Conservation (phyloP, 2,329 filamentous ascomycete species). For the Helotiales sp. region DNA sequence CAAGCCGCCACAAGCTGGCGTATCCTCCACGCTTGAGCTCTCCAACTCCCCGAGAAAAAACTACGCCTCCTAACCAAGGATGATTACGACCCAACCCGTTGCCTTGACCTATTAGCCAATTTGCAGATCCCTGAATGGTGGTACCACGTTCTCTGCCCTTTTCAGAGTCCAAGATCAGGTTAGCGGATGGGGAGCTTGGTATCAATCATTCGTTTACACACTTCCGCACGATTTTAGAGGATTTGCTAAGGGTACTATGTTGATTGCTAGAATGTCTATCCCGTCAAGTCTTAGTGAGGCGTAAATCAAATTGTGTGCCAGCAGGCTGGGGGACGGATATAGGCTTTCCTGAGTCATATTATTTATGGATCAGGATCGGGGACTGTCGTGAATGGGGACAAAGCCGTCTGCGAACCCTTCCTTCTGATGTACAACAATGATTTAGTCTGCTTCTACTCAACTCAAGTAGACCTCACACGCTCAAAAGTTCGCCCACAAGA, state of each 20-base stretch:
- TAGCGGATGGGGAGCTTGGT: slow-evolving; percentile 62
- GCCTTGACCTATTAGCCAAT: slow-evolving; percentile 54
- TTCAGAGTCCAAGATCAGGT: slow-evolving; percentile 64
- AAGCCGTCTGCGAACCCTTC: slow-evolving; percentile 74
- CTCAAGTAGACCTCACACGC: slow-evolving; percentile 68
- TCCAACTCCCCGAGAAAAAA: slow-evolving; percentile 40
- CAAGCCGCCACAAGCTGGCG: neutral
- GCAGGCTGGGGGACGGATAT: slow-evolving; percentile 60
- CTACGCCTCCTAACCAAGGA: slow-evolving; percentile 57
- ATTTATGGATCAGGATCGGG: slow-evolving; percentile 58
- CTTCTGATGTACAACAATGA: slow-evolving; percentile 60
- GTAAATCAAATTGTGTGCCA: slow-evolving; percentile 70
- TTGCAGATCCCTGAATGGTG: slow-evolving; percentile 54
- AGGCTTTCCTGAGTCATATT: slow-evolving; percentile 68
- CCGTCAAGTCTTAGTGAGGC: slow-evolving; percentile 59
- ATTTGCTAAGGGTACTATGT: slow-evolving; percentile 63
- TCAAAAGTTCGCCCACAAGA: slow-evolving; percentile 70
- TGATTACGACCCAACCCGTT: slow-evolving; percentile 57
- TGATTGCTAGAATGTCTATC: slow-evolving; percentile 52
- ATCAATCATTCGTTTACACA: slow-evolving; percentile 69
- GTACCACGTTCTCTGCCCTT: slow-evolving; percentile 64
- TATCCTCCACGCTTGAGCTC: slow-evolving; percentile 33
- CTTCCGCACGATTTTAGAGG: slow-evolving; percentile 60
- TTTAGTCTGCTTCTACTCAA: slow-evolving; percentile 70
- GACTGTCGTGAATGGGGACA: slow-evolving; percentile 63